These are phyloP conservation scores for Rhodotorula sphaerocarpa DNA, from an alignment of 768 basidiomycete genomes.

Conservation along the genomic window DNA sequence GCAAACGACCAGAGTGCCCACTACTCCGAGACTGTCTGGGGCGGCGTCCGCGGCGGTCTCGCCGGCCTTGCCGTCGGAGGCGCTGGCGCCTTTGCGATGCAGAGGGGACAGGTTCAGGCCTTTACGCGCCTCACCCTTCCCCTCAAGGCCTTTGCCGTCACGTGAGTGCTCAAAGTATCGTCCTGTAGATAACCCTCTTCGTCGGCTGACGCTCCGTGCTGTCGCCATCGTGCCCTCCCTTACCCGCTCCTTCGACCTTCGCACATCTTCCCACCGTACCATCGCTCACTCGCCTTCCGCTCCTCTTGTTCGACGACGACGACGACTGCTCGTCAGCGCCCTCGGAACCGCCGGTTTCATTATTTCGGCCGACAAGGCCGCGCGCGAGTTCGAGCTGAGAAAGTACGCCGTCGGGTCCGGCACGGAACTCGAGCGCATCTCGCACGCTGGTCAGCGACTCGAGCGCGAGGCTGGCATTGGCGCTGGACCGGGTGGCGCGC, in stretches of 20 bases:
- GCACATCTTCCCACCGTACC: not conserved
- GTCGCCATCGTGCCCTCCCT: no score
- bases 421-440: conserved; percentile 19
- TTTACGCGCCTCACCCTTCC: conserved; percentile 30
- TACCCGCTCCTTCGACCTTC: not conserved
- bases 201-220: not conserved
- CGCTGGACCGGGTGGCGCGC: no score
- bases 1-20: conserved; percentile 9
- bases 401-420: conserved; percentile 31
- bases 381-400: conserved; percentile 30
- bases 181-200: not conserved
- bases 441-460: conserved; percentile 24
- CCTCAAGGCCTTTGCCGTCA: conserved; percentile 34
- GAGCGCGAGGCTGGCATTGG: conserved; percentile 30
- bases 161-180: no score
- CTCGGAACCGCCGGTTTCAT: conserved; percentile 27
- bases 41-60: conserved; percentile 14
- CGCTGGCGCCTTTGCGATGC: conserved; percentile 18
- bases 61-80: conserved; percentile 9
- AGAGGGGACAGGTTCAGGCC: conserved; percentile 17
- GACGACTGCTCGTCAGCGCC: not conserved
- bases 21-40: conserved; percentile 8
- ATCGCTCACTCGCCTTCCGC: no score
- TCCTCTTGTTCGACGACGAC: not conserved
- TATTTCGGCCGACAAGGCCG: conserved; percentile 26